Percentiles rank a stretch among this genome's conserved stretches.
Evolutionary conservation across 768 basidiomycete genomes (phyloP).

Genomic region (Tylopilus balloui): DNA sequence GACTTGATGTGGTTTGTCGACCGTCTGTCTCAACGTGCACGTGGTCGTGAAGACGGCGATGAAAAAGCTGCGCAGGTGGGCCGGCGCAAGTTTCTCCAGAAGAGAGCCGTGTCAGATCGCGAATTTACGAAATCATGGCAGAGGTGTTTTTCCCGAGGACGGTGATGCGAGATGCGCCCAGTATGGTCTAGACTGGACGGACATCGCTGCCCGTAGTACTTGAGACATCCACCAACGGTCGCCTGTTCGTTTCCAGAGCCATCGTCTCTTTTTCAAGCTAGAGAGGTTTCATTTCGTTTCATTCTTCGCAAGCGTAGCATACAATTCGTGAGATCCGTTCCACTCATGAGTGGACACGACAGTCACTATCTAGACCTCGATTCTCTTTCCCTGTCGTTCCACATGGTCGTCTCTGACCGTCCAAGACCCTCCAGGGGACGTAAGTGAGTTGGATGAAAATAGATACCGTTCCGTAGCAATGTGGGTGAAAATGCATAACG

Average conservation of each 20-base stretch:
- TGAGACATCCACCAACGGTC: constrained; percentile 14
- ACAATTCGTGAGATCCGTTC: constrained; percentile 23
- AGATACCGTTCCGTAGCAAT: constrained; percentile 29
- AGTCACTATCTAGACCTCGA: constrained; percentile 15
- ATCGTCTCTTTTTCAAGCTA: background rate
- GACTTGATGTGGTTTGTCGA: background rate
- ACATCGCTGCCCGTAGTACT: background rate
- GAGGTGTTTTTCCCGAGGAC: constrained; percentile 1
- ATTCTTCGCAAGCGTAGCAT: constrained; percentile 32
- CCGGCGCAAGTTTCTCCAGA: background rate
- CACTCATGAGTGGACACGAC: constrained; percentile 11
- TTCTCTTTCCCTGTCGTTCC: constrained; percentile 7
- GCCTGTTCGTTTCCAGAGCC: background rate
- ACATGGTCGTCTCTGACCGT: constrained; percentile 11
- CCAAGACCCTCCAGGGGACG: constrained; percentile 26
- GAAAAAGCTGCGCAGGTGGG: background rate
- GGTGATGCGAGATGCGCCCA: background rate
- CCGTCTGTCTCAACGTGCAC: background rate
- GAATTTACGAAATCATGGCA: constrained; percentile 16
- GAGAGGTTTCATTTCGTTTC: constrained; percentile 44
- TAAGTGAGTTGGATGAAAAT: constrained; percentile 26
- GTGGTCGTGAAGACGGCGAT: constrained; percentile 8
- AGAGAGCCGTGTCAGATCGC: background rate
- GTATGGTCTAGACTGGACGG: constrained; percentile 14
- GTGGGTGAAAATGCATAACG: constrained; percentile 29